Evolutionary conservation across 768 basidiomycete genomes (phyloP), one percentile per base, ranked within the genome.

Genomic region (Hypsizygus marmoreus): DNA sequence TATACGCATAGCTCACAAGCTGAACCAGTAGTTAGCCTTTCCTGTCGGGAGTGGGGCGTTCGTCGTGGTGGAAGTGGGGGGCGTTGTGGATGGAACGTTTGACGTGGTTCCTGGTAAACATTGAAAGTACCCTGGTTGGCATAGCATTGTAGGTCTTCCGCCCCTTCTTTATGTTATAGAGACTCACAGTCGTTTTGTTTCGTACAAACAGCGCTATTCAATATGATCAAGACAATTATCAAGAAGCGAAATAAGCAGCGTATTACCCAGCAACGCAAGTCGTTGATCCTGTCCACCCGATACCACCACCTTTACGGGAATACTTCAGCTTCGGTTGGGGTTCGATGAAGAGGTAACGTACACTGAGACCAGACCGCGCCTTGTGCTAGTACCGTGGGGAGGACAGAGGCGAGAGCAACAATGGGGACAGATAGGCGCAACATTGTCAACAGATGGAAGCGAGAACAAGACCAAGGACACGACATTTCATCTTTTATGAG

Each of bases 11-110:
- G 24, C 74, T 46, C 53, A 80, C 77, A 81, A 82, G 60, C 75
- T 76, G 56, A 82, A 82, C 80, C 80, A 81, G 58, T 71, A 79
- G 47, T 75, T 75, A 1, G 62, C 63, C 4, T 55, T 51, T 12
- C 42, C 46, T 8, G 64, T 47, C 0, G 58, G 13, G 7, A 50
- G 40, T 5, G 62, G 37, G 6, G 60, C 47, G 7, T 59, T 46
- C 11, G 62, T 39, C 2, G 61, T 47, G 4, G 59, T 35, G 19
- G 63, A 52, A 7, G 60, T 32, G 0, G 56, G 50, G 5, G 43
- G 30, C 14, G 25, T 49, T 9, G 35, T 32, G 13, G 56, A 36
- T 3, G 22, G n/a, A 4, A 43, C 41, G 11, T 40, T 22, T 12
- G 35, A 23, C 4, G 58, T 39, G 12, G 61, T 40, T 2, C 56